phyloP scores from a whole-genome alignment of 148 eudicot species.

The Fallopia convolvulus region DNA sequence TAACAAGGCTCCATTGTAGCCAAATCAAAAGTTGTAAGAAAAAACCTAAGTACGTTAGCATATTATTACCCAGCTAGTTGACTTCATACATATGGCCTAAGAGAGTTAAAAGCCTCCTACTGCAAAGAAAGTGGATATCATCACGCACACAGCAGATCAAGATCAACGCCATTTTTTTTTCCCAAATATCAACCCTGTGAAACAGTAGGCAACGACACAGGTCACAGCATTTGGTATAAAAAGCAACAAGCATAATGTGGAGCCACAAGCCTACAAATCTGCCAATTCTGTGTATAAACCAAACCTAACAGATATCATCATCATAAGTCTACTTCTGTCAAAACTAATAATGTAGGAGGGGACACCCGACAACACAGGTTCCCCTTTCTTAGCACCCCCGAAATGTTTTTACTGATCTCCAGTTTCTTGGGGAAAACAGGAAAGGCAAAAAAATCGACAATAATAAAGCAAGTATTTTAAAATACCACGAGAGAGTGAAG shows the following conservation, averaged over 20 bases:
- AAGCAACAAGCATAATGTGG: neutral
- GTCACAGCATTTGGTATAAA: neutral
- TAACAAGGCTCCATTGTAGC: neutral
- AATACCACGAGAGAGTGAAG: neutral
- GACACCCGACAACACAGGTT: slow-evolving; percentile 1
- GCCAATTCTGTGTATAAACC: slow-evolving; percentile 10
- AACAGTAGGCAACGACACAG: neutral
- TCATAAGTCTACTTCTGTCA: slow-evolving; percentile 5
- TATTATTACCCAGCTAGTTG: neutral
- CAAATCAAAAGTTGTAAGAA: neutral
- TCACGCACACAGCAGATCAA: neutral
- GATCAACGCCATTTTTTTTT: neutral
- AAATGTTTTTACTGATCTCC: slow-evolving; percentile 12
- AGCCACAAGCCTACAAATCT: slow-evolving; percentile 10
- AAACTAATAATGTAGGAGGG: slow-evolving; percentile 11
- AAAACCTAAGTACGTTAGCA: neutral
- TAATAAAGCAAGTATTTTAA: neutral
- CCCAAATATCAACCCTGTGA: neutral
- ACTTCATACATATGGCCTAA: neutral
- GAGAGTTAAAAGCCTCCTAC: slow-evolving; percentile 2
- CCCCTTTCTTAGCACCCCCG: slow-evolving; percentile 14
- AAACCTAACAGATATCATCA: slow-evolving; percentile 7
- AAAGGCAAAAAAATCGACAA: slow-evolving; percentile 7
- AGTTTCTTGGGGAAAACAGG: slow-evolving; percentile 11
- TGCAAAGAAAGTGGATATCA: neutral